Evolutionary conservation across 192 early-diverging fungal genomes (phyloP), one percentile per base, ranked within the genome.

Genomic region (Backusella parvicylindrica): DNA sequence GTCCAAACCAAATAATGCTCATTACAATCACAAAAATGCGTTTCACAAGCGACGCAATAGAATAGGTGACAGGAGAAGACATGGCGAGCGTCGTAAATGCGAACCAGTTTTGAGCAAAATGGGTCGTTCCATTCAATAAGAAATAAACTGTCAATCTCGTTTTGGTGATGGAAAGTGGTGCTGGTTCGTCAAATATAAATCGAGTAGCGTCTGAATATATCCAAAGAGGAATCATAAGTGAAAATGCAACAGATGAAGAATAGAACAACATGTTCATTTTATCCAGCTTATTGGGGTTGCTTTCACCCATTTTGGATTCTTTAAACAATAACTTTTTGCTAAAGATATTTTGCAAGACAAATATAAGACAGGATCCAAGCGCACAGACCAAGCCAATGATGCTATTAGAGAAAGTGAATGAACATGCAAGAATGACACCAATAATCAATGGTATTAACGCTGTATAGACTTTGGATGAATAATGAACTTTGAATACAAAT

Each of bases 251-350:
- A 18, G 84, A 82, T 13, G 91, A 85, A 0, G 92, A 94, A 79
- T 95, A 94, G 75, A 96, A 96, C n/a, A 95, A 77, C 35, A 96
- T 81, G 77, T 95, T 97, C 75, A 92, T 83, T 84, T 97, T 95
- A 85, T 97, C 95, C 6, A 97, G 83, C 69, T 91, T 92, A 69
- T 86, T 83, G 13, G 81, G 72, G 26, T 89, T 84, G 8, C 63
- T 40, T 13, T 70, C 79, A 23, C 50, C 66, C 43, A 79, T 65
- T 38, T 79, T 84, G 30, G 68, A 76, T 38, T 78, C 81, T 64
- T 85, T 87, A 60, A 86, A 86, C 5, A 96, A 87, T 28, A 96
- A 81, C 70, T 89, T 89, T 72, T 97, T 97, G 56, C 90, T 92
- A 28, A 93, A 92, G 69, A 97, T 92, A 71, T 95, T 96, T 77